These are phyloP conservation scores for Xerophyta viscosa DNA, from an alignment of 106 monocot species.

Conservation along the genomic window DNA sequence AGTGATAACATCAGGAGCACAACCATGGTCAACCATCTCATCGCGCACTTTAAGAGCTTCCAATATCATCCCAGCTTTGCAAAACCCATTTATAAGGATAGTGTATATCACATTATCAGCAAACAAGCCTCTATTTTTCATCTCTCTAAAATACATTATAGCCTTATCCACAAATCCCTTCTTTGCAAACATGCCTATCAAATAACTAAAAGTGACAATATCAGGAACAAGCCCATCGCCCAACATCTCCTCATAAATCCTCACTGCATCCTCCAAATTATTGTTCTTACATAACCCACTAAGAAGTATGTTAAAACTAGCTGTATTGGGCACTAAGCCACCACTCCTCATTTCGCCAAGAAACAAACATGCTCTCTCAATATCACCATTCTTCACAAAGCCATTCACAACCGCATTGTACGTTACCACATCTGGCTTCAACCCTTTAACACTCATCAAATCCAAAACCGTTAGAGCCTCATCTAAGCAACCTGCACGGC, in stretches of 20 bases:
- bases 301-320: constrained; percentile 76
- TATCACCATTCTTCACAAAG: constrained; percentile 39
- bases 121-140: constrained; percentile 44
- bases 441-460: constrained; percentile 44
- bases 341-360: constrained; percentile 24
- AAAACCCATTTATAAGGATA: constrained; percentile 82
- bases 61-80: constrained; percentile 27
- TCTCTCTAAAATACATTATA: constrained; percentile 43
- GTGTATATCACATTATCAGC: constrained; percentile 88
- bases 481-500: constrained; percentile 39
- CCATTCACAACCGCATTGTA: constrained; percentile 81
- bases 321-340: constrained; percentile 41
- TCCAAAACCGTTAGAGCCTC: constrained; percentile 42
- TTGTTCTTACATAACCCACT: constrained; percentile 47
- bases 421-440: constrained; percentile 56
- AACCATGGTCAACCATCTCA: constrained; percentile 62
- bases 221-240: constrained; percentile 45
- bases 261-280: constrained; percentile 30
- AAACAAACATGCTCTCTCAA: constrained; percentile 38
- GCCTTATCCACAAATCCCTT: constrained; percentile 45
- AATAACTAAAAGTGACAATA: constrained; percentile 59
- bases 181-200: constrained; percentile 63
- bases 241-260: constrained; percentile 48
- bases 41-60: constrained; percentile 64
- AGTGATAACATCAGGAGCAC: constrained; percentile 66